Evolutionary conservation across 441 rosid genomes (phyloP).

Genomic region (Arabidopsis lyrata): DNA sequence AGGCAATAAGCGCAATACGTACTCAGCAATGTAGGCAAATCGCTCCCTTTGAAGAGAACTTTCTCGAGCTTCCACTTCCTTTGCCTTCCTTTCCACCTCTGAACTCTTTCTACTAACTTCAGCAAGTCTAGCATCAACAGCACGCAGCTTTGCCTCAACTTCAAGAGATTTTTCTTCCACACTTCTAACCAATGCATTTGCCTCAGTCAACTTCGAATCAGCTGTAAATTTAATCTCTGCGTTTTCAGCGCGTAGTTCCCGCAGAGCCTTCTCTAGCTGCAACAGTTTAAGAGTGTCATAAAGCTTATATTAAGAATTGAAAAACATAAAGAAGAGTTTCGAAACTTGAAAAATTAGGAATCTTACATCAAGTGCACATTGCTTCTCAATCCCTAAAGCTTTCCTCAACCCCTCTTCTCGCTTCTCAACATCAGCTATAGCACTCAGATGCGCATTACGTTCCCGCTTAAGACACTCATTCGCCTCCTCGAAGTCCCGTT

Average conservation of each 20-base stretch:
- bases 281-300: slow-evolving; percentile 28
- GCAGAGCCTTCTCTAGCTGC: slow-evolving; percentile 90
- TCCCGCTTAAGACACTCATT: slow-evolving; percentile 74
- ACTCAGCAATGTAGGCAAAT: slow-evolving; percentile 80
- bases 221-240: slow-evolving; percentile 93
- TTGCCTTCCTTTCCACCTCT: slow-evolving; percentile 77
- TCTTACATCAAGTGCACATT: slow-evolving; percentile 90
- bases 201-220: slow-evolving; percentile 89
- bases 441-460: slow-evolving; percentile 73
- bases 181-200: slow-evolving; percentile 77
- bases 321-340: neutral
- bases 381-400: slow-evolving; percentile 93
- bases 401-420: slow-evolving; percentile 83
- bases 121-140: slow-evolving; percentile 94
- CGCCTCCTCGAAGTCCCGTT: slow-evolving; percentile 56
- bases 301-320: neutral
- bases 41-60: slow-evolving; percentile 76
- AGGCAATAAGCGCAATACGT: slow-evolving; percentile 43
- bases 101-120: slow-evolving; percentile 90
- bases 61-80: slow-evolving; percentile 84
- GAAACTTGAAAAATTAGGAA: slow-evolving; percentile 3
- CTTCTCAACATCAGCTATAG: slow-evolving; percentile 77
- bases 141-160: slow-evolving; percentile 78
- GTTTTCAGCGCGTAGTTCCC: slow-evolving; percentile 82
- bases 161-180: slow-evolving; percentile 89